A percentile compares a stretch with the other conserved stretches of the same genome.
Conservation (phyloP, 257 asterid genomes). For the Solanum lycopersicoides region DNA sequence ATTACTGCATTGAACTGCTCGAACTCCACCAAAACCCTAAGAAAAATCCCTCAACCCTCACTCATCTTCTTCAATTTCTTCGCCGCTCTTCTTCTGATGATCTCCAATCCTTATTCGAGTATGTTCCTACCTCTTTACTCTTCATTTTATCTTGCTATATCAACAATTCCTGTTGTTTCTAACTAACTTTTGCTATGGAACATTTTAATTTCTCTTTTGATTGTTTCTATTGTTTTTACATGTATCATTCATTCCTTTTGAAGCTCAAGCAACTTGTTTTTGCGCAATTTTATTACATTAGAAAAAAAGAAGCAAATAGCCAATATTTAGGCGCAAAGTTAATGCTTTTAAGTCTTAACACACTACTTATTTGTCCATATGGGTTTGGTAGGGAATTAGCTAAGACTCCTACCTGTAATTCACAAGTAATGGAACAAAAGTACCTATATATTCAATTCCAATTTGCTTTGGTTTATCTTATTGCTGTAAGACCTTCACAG, state of each 20-base stretch:
- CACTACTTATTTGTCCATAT: neutral
- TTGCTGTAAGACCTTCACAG: neutral
- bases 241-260: neutral
- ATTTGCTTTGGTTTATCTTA: neutral
- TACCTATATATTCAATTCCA: neutral
- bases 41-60: slow-evolving; percentile 19
- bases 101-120: slow-evolving; percentile 78
- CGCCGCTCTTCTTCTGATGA: slow-evolving; percentile 36
- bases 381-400: neutral
- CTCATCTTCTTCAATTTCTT: slow-evolving; percentile 52
- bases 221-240: neutral
- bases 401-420: neutral
- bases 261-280: neutral
- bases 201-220: neutral
- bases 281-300: neutral
- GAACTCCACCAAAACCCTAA: slow-evolving; percentile 53
- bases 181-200: neutral
- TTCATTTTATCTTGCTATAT: neutral
- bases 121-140: neutral
- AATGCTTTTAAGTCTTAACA: neutral
- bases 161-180: neutral
- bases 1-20: slow-evolving; percentile 41
- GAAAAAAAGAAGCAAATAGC: neutral
- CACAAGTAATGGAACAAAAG: neutral
- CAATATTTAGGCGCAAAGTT: neutral